Conservation (phyloP, 31 red algal genomes). For the Endocladia muricata region DNA sequence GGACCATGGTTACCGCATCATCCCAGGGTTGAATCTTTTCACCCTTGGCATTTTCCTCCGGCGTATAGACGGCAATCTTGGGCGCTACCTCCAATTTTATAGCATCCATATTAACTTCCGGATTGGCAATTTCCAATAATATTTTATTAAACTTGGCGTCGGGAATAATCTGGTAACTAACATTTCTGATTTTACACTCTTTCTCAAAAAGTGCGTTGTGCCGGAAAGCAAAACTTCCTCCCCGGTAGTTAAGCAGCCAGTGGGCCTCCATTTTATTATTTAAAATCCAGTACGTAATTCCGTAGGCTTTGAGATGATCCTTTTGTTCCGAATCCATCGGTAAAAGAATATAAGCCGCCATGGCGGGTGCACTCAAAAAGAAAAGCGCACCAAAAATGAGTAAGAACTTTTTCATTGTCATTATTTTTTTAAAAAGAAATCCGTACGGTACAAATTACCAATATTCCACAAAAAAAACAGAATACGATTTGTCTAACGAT, state of each 20-base stretch:
- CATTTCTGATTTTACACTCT: conserved; percentile 4
- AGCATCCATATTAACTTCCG: conserved; percentile 14
- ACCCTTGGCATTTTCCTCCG: background rate
- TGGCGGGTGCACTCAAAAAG: too few relatives aligned
- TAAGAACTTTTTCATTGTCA: too few relatives aligned
- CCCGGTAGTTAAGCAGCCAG: conserved; percentile 15
- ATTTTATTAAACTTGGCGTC: conserved; percentile 18
- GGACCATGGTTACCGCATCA: conserved; percentile 24
- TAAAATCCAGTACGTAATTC: too few relatives aligned
- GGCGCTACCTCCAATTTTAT: conserved; percentile 23
- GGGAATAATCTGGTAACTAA: conserved; percentile 6
- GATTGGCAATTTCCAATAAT: background rate
- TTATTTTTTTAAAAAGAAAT: too few relatives aligned
- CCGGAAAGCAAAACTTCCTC: conserved; percentile 17
- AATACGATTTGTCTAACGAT: too few relatives aligned
- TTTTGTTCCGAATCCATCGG: too few relatives aligned
- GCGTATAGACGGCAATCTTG: conserved; percentile 23
- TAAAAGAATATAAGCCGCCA: too few relatives aligned
- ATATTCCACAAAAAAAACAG: too few relatives aligned
- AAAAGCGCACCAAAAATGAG: too few relatives aligned
- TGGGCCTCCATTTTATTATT: too few relatives aligned
- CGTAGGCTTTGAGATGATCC: too few relatives aligned
- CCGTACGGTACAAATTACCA: too few relatives aligned
- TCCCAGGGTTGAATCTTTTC: conserved; percentile 36
- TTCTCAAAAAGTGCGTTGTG: conserved; percentile 15